A percentile compares a stretch with the other conserved stretches of the same genome.
These are phyloP conservation scores for Phytopythium helicoides DNA, from an alignment of 352 stramenopile genomes.

Conservation along the genomic window DNA sequence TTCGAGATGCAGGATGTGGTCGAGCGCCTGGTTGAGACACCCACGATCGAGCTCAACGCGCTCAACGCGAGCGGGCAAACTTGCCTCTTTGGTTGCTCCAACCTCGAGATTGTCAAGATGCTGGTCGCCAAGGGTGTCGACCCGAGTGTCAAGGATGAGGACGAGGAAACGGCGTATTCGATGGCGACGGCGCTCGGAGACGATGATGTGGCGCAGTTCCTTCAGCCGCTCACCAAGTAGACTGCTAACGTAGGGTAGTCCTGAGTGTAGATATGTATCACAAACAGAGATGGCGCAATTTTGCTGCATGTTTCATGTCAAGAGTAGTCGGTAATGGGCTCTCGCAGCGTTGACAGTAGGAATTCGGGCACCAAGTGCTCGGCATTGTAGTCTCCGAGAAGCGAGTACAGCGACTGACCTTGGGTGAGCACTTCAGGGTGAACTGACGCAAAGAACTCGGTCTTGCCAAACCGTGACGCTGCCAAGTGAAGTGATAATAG, in stretches of 20 bases:
- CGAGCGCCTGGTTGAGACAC: constrained; percentile 50
- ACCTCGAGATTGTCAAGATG: constrained; percentile 59
- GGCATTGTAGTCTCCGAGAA: constrained; percentile 31
- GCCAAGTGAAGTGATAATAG: constrained; percentile 35
- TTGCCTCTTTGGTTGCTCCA: constrained; percentile 80
- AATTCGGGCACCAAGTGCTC: constrained; percentile 30
- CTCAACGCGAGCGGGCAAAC: constrained; percentile 71
- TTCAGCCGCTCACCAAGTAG: constrained; percentile 37
- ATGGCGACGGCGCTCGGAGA: constrained; percentile 75
- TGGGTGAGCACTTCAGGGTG: constrained; percentile 14
- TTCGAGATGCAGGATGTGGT: constrained; percentile 86
- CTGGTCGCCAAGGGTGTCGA: constrained; percentile 68
- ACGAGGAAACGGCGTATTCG: constrained; percentile 68
- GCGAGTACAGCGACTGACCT: constrained; percentile 17
- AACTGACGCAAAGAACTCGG: constrained; percentile 19
- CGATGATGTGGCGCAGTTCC: constrained; percentile 64
- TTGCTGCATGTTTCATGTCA: neutral
- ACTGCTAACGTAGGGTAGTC: neutral
- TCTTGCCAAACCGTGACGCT: constrained; percentile 10
- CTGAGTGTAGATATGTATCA: constrained; percentile 4
- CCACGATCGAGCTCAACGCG: constrained; percentile 61
- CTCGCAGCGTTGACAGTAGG: constrained; percentile 14
- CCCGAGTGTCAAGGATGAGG: constrained; percentile 51
- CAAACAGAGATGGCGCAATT: neutral
- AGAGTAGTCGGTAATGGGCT: constrained; percentile 14